phyloP scores from a whole-genome alignment of 1,284 basidiomycete species.

The Ustilago bromivora region DNA sequence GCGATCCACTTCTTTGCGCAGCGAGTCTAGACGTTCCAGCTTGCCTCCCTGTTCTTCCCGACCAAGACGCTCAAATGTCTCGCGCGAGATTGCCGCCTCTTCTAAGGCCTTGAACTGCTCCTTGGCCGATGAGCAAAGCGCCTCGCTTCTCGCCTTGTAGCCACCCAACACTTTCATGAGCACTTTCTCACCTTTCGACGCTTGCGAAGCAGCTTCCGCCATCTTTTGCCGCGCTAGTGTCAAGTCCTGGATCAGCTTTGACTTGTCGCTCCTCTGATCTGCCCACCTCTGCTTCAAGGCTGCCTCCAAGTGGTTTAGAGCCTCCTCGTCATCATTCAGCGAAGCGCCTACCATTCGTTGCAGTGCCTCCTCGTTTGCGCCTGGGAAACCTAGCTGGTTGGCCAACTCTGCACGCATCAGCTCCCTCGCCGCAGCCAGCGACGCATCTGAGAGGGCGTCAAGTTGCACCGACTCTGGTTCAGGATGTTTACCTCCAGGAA shows the following conservation, averaged over 20 bases:
- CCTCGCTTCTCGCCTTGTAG: slow-evolving; percentile 83
- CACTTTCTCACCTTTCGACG: slow-evolving; percentile 91
- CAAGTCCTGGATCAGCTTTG: slow-evolving; percentile 77
- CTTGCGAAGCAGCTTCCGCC: slow-evolving; percentile 83
- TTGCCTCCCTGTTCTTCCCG: slow-evolving; percentile 57
- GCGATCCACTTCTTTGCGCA: slow-evolving; percentile 57
- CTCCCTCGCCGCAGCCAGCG: slow-evolving; percentile 79
- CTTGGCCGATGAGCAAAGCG: slow-evolving; percentile 73
- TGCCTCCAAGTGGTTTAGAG: slow-evolving; percentile 71
- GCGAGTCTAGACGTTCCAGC: slow-evolving; percentile 54
- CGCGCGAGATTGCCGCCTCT: slow-evolving; percentile 45
- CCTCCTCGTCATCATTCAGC: slow-evolving; percentile 72
- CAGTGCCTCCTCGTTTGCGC: slow-evolving; percentile 82
- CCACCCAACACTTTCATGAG: slow-evolving; percentile 88
- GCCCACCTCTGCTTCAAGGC: slow-evolving; percentile 75
- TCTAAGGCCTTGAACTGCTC: slow-evolving; percentile 43
- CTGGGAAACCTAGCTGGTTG: slow-evolving; percentile 82
- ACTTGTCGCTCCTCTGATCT: slow-evolving; percentile 70
- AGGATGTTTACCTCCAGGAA: slow-evolving; percentile 83
- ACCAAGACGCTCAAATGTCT: slow-evolving; percentile 57
- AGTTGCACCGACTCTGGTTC: slow-evolving; percentile 83
- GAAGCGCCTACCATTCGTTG: slow-evolving; percentile 69
- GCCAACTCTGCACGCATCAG: slow-evolving; percentile 86
- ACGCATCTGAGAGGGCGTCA: slow-evolving; percentile 81
- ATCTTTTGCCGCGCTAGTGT: slow-evolving; percentile 79